phyloP scores from a whole-genome alignment of 495 filamentous ascomycete genomes.

The Aspergillus conjunctus region DNA sequence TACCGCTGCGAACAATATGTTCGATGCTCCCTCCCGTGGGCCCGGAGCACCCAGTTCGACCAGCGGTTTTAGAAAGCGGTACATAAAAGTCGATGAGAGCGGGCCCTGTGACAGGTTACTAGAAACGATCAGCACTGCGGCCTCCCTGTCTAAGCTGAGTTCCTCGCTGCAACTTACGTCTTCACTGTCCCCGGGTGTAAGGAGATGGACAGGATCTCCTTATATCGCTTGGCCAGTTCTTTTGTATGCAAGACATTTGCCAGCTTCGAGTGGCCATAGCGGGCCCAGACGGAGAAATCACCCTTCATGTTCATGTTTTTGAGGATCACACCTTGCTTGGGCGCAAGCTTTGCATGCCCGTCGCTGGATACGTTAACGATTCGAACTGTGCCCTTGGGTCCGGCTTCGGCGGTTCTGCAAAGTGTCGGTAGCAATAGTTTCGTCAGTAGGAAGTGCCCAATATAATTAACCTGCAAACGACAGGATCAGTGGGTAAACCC shows the following conservation, averaged over 20 bases:
- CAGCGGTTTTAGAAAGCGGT: slow-evolving; percentile 8
- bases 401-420: not conserved
- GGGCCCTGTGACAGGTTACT: slow-evolving; percentile 11
- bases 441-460: slow-evolving; percentile 12
- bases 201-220: not conserved
- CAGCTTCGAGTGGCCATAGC: slow-evolving; percentile 12
- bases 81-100: not conserved
- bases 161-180: not conserved
- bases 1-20: slow-evolving; percentile 6
- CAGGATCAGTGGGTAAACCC: not conserved
- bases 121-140: not conserved
- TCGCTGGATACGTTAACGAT: slow-evolving; percentile 3
- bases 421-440: slow-evolving; percentile 9
- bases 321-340: not conserved
- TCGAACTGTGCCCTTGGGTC: not conserved
- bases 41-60: slow-evolving; percentile 10
- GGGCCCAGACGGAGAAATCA: not conserved
- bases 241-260: slow-evolving; percentile 9
- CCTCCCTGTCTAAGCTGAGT: too few species aligned
- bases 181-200: slow-evolving; percentile 9
- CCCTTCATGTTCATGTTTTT: slow-evolving; percentile 1
- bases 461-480: not conserved
- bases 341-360: not conserved
- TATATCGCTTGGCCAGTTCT: not conserved
- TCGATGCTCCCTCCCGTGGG: slow-evolving; percentile 8